Conservation (phyloP, 495 filamentous ascomycete genomes). For the Amniculicola lignicola region DNA sequence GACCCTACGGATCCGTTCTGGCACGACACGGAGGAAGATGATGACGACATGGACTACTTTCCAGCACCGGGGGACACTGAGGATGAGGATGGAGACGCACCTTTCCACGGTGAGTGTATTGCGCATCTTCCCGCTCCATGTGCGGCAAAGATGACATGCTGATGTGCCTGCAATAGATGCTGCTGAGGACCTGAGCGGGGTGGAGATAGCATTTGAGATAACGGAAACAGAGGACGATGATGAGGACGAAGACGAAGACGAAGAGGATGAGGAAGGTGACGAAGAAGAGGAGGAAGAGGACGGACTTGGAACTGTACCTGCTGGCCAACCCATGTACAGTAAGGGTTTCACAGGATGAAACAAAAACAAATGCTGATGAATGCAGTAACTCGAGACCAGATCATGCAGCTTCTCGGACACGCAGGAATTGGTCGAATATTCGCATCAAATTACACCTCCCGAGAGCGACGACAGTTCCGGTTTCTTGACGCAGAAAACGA, state of each 20-base stretch:
- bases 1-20: slow-evolving; percentile 23
- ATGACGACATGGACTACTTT: slow-evolving; percentile 34
- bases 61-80: slow-evolving; percentile 20
- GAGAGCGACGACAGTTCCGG: not conserved
- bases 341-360: not conserved
- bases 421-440: slow-evolving; percentile 44
- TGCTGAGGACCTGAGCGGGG: slow-evolving; percentile 10
- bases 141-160: not conserved
- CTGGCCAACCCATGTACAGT: slow-evolving; percentile 27
- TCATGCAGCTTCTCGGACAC: slow-evolving; percentile 44
- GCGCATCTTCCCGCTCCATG: not conserved
- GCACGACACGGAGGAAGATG: slow-evolving; percentile 24
- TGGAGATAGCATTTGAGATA: slow-evolving; percentile 20
- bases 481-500: slow-evolving; percentile 11
- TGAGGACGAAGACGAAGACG: slow-evolving; percentile 20
- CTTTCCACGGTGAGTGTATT: slow-evolving; percentile 7
- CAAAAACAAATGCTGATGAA: slow-evolving; percentile 27
- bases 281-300: slow-evolving; percentile 40
- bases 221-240: slow-evolving; percentile 21
- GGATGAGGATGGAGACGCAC: slow-evolving; percentile 9
- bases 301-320: slow-evolving; percentile 9
- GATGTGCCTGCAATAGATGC: slow-evolving; percentile 13
- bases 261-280: slow-evolving; percentile 28
- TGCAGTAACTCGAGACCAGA: slow-evolving; percentile 43
- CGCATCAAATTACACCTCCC: slow-evolving; percentile 32